These are phyloP conservation scores for Pythium aquatile DNA, from an alignment of 352 stramenopile species.

Conservation along the genomic window DNA sequence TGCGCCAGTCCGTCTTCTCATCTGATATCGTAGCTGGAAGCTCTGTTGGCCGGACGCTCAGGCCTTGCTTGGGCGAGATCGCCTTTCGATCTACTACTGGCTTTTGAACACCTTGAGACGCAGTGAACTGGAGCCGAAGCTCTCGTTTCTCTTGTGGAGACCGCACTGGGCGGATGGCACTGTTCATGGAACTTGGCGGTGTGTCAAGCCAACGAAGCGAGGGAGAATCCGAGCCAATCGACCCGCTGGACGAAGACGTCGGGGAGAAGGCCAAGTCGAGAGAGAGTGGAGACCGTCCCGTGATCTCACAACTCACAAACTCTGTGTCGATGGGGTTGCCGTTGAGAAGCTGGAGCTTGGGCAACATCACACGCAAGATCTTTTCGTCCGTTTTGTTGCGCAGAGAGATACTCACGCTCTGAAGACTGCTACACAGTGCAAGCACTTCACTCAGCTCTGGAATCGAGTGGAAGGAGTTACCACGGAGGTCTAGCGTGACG, in stretches of 20 bases:
- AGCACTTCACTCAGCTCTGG: conserved; percentile 42
- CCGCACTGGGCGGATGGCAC: conserved; percentile 17
- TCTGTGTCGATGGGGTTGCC: conserved; percentile 27
- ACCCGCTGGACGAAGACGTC: conserved; percentile 6
- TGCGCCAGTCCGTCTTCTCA: conserved; percentile 63
- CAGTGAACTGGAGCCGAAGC: conserved; percentile 32
- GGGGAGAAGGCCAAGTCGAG: conserved; percentile 12
- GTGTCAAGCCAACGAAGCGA: conserved; percentile 23
- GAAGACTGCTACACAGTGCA: conserved; percentile 44
- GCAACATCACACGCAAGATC: conserved; percentile 53
- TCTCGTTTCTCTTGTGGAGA: conserved; percentile 41
- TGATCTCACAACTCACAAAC: background rate
- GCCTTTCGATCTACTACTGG: background rate
- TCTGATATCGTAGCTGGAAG: conserved; percentile 52
- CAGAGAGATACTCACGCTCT: conserved; percentile 59
- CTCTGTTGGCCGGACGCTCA: conserved; percentile 51
- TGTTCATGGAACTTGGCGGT: conserved; percentile 11
- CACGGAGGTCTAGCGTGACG: conserved; percentile 57
- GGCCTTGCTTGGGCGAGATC: conserved; percentile 19
- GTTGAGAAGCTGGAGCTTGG: conserved; percentile 60
- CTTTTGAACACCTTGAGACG: conserved; percentile 18
- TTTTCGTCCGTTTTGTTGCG: conserved; percentile 46
- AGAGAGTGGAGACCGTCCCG: conserved; percentile 18
- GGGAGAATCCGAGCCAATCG: conserved; percentile 6
- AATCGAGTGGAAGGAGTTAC: conserved; percentile 50